Percentiles rank a stretch among this genome's conserved stretches.
These are phyloP conservation scores for Bullera alba DNA, from an alignment of 768 basidiomycete species.

Conservation along the genomic window DNA sequence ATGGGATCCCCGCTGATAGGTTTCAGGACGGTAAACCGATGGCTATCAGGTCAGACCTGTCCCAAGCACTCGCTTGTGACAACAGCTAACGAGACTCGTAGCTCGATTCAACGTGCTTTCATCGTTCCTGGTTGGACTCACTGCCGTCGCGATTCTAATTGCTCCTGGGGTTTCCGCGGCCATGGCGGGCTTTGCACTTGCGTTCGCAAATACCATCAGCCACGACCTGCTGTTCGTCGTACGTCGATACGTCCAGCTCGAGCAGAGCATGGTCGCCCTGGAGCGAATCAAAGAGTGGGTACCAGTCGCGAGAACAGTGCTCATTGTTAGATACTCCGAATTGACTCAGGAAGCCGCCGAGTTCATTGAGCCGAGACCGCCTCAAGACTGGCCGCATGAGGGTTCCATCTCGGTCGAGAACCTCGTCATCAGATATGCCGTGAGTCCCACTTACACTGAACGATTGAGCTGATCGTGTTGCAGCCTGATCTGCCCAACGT, in stretches of 20 bases:
- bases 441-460: conserved; percentile 12
- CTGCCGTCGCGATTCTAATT: conserved; percentile 60
- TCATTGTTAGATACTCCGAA: conserved; percentile 53
- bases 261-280: conserved; percentile 79
- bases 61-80: conserved; percentile 43
- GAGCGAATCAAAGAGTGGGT: conserved; percentile 83
- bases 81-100: too few relatives aligned
- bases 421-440: conserved; percentile 60
- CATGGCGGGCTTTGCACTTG: conserved; percentile 74
- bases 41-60: conserved; percentile 48
- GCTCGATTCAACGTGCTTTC: conserved; percentile 80
- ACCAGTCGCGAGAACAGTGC: neutral
- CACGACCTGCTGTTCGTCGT: conserved; percentile 58
- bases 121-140: conserved; percentile 63
- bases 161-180: conserved; percentile 70
- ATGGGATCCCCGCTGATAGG: neutral
- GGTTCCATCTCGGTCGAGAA: conserved; percentile 60
- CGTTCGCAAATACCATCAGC: conserved; percentile 72
- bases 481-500: conserved; percentile 83
- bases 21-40: conserved; percentile 62
- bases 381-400: conserved; percentile 67
- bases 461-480: conserved; percentile 23
- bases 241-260: conserved; percentile 58
- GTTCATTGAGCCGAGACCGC: conserved; percentile 77
- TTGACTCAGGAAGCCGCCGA: conserved; percentile 70